phyloP scores from a whole-genome alignment of 73 alveolate genomes.

The Halteria grandinella region DNA sequence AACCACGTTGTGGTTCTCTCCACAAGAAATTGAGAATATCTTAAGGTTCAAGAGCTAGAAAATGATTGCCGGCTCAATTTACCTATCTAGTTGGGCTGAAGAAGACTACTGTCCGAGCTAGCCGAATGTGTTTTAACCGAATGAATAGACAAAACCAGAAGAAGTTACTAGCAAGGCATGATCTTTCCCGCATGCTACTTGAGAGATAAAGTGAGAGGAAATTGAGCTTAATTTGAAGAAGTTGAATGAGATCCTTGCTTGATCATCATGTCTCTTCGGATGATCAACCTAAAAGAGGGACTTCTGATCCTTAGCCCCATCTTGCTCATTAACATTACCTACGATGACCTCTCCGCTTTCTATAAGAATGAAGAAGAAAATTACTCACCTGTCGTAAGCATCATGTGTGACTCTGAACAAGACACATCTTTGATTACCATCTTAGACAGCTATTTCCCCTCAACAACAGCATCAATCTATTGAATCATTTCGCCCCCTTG shows the following conservation, averaged over 20 bases:
- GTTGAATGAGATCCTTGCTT: neutral
- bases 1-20: slow-evolving; percentile 40
- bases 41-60: slow-evolving; percentile 33
- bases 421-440: slow-evolving; percentile 27
- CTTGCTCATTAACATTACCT: neutral
- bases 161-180: slow-evolving; percentile 71
- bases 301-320: neutral
- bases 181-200: slow-evolving; percentile 81
- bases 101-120: slow-evolving; percentile 84
- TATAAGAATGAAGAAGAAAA: neutral
- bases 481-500: neutral
- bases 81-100: slow-evolving; percentile 65
- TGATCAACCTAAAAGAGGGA: neutral
- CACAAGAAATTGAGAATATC: slow-evolving; percentile 44
- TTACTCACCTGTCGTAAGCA: slow-evolving; percentile 34
- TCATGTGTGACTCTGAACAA: neutral
- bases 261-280: neutral
- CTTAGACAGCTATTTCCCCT: slow-evolving; percentile 15
- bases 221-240: slow-evolving; percentile 20
- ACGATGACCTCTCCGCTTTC: slow-evolving; percentile 48
- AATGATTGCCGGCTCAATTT: slow-evolving; percentile 70
- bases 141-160: slow-evolving; percentile 76
- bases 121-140: slow-evolving; percentile 78
- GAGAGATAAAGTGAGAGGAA: slow-evolving; percentile 42
- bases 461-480: slow-evolving; percentile 7